Base-by-base conservation (phyloP, 805 yeast genomes). In the Lachancea quebecensis region DNA sequence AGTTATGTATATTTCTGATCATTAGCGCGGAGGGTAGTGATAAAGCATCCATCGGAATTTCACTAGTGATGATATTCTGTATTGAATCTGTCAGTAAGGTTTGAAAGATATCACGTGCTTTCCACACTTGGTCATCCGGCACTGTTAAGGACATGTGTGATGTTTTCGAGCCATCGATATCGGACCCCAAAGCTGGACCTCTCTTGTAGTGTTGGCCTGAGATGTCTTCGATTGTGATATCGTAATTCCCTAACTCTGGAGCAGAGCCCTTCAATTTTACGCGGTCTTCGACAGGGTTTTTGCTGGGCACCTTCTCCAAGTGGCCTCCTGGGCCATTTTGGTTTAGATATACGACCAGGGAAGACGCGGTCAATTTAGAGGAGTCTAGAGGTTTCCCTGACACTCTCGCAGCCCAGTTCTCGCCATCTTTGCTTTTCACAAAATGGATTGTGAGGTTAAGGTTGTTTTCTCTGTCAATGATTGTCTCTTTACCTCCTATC, bases 391-490 rank as follows among this genome's bases (percentile, higher is more conserved):
- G 86, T 16, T 61, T 66, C 10, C 96, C 89, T 40, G 69, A 73
- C 11, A 93, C 74, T 48, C 82, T 78, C 10, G 80, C 73, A 0
- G 79, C 95, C 98, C 99, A 91, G 38, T 84, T 81, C 14, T 77
- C 78, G 2, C 82, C 85, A 45, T 77, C 82, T 8, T 64, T 68
- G 40, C 78, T 74, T 66, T 93, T 93, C 28, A 84, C 84, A 62
- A 89, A 85, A 49, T 83, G 85, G 5, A 86, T 78, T 0, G 78
- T 75, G 34, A 93, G 56, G 44, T 76, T 75, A 3, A 89, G 64
- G 44, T 78, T 78, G 49, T 79, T 75, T 30, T 76, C 84, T 16
- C 67, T 63, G 60, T 93, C 99, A 32, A 71, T 66, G 27, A 93
- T 79, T 1, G 76, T 69, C 58, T 93, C 91, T 49, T 75, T 70